These are phyloP conservation scores for Trichoderma sp. DNA, from an alignment of 2,329 filamentous ascomycete genomes.

Conservation along the genomic window DNA sequence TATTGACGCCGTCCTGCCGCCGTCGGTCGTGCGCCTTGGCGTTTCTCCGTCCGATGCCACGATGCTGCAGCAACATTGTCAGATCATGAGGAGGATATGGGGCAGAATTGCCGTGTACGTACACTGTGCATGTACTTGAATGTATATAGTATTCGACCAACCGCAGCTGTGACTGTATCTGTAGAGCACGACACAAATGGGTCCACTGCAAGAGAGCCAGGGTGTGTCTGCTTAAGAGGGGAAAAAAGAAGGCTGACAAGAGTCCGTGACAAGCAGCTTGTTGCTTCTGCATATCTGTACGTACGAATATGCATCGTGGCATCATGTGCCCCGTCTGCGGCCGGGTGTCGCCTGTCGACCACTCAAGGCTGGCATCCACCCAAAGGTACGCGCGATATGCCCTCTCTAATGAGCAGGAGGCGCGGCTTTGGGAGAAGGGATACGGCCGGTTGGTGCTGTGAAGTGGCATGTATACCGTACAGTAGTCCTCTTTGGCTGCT, in stretches of 20 bases:
- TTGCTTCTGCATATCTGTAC: not conserved
- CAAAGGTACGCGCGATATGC: slow-evolving; percentile 1
- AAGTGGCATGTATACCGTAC: no score
- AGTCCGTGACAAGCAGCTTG: not conserved
- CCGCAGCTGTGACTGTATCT: not conserved
- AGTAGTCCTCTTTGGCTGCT: not conserved
- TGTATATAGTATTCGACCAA: not conserved
- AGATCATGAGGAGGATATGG: slow-evolving; percentile 4
- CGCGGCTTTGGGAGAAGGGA: not conserved
- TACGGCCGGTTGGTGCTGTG: not conserved
- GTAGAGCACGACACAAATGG: not conserved
- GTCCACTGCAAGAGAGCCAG: not conserved
- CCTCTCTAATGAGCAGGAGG: not conserved
- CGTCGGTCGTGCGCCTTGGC: not conserved
- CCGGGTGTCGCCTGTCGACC: not conserved
- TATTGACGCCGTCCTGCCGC: not conserved
- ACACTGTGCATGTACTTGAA: not conserved
- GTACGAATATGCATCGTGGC: not conserved
- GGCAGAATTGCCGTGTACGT: not conserved
- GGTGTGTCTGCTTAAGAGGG: not conserved
- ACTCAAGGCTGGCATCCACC: not conserved
- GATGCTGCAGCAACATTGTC: not conserved
- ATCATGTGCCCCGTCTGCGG: slow-evolving; percentile 12
- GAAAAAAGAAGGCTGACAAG: slow-evolving; percentile 1
- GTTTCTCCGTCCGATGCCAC: not conserved